Evolutionary conservation across 2,329 filamentous ascomycete genomes (phyloP).

Genomic region (Hypoxylon sp.): DNA sequence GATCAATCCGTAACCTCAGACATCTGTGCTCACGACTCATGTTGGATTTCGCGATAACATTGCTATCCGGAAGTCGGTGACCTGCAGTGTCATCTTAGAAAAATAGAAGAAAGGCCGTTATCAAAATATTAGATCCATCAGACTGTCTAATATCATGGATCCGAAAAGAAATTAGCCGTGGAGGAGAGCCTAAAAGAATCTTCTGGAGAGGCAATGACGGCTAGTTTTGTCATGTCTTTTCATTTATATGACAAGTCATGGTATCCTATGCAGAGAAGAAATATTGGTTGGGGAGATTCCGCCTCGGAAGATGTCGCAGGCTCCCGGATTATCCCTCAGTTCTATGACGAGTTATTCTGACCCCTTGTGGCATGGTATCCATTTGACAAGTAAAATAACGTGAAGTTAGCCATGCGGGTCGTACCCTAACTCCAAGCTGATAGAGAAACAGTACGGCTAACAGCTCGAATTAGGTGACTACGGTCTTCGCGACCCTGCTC

Average conservation of each 20-base stretch:
- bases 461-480: conserved; percentile 6
- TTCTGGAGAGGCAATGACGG: background rate
- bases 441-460: conserved; percentile 3
- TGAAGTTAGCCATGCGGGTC: conserved; percentile 9
- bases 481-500: conserved; percentile 17
- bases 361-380: background rate
- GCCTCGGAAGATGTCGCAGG: background rate
- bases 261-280: background rate
- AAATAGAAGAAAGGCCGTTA: background rate
- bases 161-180: background rate
- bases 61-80: background rate
- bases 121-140: background rate
- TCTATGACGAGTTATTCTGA: background rate
- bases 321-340: background rate
- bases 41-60: background rate
- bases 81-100: background rate
- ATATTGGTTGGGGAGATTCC: background rate
- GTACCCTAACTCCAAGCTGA: conserved; percentile 7
- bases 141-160: background rate
- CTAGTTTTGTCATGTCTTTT: background rate
- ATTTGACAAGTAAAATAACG: background rate
- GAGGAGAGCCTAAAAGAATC: conserved; percentile 2
- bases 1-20: background rate
- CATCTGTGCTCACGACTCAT: background rate
- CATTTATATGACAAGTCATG: conserved; percentile 7